Evolutionary conservation across 2,329 filamentous ascomycete genomes (phyloP), one percentile per base, ranked within the genome.

Genomic region (Talaromyces sp.): DNA sequence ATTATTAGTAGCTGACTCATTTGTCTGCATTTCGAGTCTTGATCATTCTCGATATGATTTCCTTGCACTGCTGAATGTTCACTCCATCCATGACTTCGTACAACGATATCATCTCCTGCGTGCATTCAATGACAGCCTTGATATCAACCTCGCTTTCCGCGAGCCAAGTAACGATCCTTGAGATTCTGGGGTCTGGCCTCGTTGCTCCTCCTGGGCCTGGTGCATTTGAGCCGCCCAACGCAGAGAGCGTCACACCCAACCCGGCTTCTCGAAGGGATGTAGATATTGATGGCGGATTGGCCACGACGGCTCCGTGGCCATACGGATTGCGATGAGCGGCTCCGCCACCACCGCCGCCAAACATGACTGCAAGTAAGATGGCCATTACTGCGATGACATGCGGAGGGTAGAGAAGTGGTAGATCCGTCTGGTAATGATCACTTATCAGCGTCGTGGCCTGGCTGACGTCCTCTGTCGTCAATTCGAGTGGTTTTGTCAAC

Each of bases 361-460:
- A 84, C 4, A 95, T 89, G n/a, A 96, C 84, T 1, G 91, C 88
- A 6, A 96, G 82, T 63, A 96, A 85, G 64, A 96, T 89, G 6
- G 92, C 90, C 37, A 92, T 93, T 44, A 96, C 84, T n/a, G 92
- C 92, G 62, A 96, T 88, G 56, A 91, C 83, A 70, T 96, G 92
- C n/a, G 93, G 93, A 12, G 92, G 83, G 71, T 92, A 89, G 0
- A 96, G 82, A 14, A 97, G 81, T 1, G 91, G 91, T n/a, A 96
- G 81, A 73, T 97, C 93, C 7, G 93, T 96, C 77, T 96, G 88
- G 78, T 91, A 96, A 73, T 91, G 90, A 74, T 97, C 93, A 77
- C 96, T 97, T 73, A 96, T 88, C 65, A 96, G 86, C 1, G 87
- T 90, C 81, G 89, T 90, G 33, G 92, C 90, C 35, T 96, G 82